Percentiles rank a stretch among this genome's conserved stretches.
Evolutionary conservation across 192 early-diverging fungal genomes (phyloP).

Genomic region (Backusella sp.): DNA sequence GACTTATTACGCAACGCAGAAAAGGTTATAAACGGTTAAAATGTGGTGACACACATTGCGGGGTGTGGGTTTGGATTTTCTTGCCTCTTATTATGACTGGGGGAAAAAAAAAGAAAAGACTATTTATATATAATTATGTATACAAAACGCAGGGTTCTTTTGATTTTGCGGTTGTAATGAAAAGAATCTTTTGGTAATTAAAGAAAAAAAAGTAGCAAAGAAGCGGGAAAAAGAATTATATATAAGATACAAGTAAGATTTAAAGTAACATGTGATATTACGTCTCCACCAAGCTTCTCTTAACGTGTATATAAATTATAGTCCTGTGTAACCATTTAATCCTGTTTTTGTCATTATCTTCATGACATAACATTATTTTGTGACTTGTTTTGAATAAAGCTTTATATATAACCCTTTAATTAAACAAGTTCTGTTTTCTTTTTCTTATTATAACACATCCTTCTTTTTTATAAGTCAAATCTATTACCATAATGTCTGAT

Average conservation of each 20-base stretch:
- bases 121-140: too few relatives aligned
- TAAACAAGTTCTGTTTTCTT: constrained; percentile 1
- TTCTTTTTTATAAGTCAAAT: background rate
- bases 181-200: too few relatives aligned
- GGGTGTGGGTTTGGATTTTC: background rate
- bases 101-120: too few relatives aligned
- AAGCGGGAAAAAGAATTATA: background rate
- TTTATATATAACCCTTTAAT: constrained; percentile 1
- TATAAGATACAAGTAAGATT: background rate
- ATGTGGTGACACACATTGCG: background rate
- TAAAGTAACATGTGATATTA: background rate
- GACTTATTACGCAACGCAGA: background rate
- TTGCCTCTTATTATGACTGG: background rate
- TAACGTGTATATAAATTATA: background rate
- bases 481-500: constrained; percentile 22
- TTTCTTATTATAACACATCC: background rate
- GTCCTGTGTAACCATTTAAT: background rate
- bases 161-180: too few relatives aligned
- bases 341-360: background rate
- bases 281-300: background rate
- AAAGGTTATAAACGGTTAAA: constrained; percentile 3
- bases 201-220: background rate
- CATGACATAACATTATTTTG: constrained; percentile 9
- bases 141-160: too few relatives aligned
- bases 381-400: background rate